Evolutionary conservation across 73 alveolate species (phyloP).

Genomic region (Tetrahymena malaccensis): DNA sequence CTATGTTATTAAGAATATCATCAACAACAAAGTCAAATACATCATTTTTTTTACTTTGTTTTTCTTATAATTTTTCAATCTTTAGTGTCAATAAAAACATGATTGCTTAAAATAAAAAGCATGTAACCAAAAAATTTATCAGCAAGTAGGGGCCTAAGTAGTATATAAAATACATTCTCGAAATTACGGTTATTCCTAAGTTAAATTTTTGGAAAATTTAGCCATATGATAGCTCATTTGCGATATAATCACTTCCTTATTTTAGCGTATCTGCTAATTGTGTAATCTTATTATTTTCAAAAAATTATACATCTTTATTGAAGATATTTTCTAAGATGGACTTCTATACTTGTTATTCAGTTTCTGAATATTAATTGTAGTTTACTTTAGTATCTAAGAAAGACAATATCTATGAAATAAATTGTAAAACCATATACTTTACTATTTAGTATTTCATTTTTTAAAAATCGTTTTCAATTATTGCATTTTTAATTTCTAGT

Average conservation of each 20-base stretch:
- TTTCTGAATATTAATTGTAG: background rate
- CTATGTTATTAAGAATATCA: background rate
- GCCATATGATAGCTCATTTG: background rate
- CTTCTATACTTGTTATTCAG: background rate
- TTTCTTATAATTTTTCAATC: background rate
- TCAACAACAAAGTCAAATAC: background rate
- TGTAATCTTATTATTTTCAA: background rate
- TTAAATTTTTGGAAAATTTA: background rate
- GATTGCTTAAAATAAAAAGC: background rate
- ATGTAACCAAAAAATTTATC: background rate
- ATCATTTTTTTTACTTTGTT: background rate
- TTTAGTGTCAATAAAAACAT: background rate
- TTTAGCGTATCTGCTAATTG: background rate
- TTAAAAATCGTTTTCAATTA: background rate
- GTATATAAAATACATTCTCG: background rate
- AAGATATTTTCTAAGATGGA: background rate
- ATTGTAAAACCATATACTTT: background rate
- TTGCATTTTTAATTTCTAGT: background rate
- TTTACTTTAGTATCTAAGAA: background rate
- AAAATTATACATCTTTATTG: background rate
- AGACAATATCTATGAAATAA: background rate
- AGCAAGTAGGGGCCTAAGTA: background rate
- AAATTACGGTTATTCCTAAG: background rate
- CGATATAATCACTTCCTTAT: background rate
- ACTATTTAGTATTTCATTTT: background rate